Evolutionary conservation across 1,284 basidiomycete genomes (phyloP).

Genomic region (Sphagnurus paluster): DNA sequence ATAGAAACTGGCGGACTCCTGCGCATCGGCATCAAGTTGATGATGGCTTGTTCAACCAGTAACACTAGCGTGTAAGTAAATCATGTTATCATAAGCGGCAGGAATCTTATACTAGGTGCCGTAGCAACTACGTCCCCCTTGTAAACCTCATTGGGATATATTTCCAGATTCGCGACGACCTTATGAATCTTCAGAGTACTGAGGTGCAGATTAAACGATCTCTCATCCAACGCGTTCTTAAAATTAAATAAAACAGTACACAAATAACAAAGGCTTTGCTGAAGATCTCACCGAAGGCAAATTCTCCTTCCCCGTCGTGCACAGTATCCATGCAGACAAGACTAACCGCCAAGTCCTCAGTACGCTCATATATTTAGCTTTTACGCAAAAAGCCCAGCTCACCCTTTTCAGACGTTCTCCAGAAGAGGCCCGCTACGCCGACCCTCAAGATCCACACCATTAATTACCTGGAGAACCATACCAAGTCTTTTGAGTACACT

Average conservation of each 20-base stretch:
- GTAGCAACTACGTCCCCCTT: constrained; percentile 88
- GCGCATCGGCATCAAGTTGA: constrained; percentile 90
- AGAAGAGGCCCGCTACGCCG: constrained; percentile 81
- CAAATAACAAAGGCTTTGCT: constrained; percentile 90
- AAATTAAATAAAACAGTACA: constrained; percentile 57
- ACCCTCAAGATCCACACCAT: constrained; percentile 82
- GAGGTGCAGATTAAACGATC: constrained; percentile 50
- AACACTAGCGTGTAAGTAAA: constrained; percentile 59
- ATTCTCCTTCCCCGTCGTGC: constrained; percentile 94
- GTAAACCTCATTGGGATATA: constrained; percentile 94
- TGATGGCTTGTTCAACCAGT: constrained; percentile 86
- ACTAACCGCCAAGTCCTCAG: constrained; percentile 81
- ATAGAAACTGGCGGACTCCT: constrained; percentile 95
- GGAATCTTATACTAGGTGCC: no score
- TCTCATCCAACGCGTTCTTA: neutral
- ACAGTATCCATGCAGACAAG: constrained; percentile 77
- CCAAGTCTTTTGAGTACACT: constrained; percentile 79
- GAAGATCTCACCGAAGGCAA: constrained; percentile 97
- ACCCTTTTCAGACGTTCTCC: constrained; percentile 69
- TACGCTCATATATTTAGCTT: constrained; percentile 37
- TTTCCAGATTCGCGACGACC: constrained; percentile 97
- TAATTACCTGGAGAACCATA: constrained; percentile 63
- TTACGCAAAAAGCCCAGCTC: neutral
- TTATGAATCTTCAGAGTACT: constrained; percentile 91
- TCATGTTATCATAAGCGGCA: no score